A percentile compares a stretch with the other conserved stretches of the same genome.
Evolutionary conservation across 495 filamentous ascomycete species (phyloP).

Genomic region (Penicillium canariense): DNA sequence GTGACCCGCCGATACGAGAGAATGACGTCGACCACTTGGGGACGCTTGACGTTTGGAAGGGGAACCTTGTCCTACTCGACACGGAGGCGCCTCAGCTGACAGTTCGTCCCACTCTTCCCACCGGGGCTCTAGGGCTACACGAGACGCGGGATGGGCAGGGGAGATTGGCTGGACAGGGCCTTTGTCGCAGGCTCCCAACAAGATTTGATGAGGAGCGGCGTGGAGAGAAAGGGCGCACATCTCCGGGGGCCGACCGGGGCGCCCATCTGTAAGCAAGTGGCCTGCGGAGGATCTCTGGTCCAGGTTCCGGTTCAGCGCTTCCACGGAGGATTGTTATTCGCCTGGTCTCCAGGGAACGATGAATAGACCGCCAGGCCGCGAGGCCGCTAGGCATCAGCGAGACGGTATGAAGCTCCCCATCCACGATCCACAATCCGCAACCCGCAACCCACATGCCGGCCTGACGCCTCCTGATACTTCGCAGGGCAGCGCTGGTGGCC

Average conservation of each 20-base stretch:
- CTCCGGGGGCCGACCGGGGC: background rate
- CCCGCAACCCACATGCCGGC: background rate
- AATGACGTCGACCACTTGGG: slow-evolving; percentile 31
- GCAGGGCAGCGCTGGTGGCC: slow-evolving; percentile 7
- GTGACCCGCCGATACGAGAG: slow-evolving; percentile 21
- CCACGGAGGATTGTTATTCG: background rate
- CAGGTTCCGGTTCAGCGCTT: background rate
- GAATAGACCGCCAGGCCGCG: background rate
- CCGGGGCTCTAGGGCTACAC: background rate
- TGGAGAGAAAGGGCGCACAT: background rate
- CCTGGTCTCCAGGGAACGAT: background rate
- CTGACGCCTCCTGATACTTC: background rate
- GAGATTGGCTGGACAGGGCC: background rate
- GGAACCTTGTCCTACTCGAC: slow-evolving; percentile 10
- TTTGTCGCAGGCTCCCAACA: background rate
- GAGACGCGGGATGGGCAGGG: background rate
- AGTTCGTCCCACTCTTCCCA: background rate
- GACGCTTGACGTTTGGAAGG: background rate
- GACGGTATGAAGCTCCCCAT: background rate
- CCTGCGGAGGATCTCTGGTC: background rate
- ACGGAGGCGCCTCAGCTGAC: background rate
- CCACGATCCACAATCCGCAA: background rate
- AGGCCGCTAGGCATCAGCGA: background rate
- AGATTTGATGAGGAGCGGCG: background rate
- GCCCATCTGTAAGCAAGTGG: background rate